Base-by-base conservation (phyloP, 345 rosid species). In the Noccaea bulbosa region DNA sequence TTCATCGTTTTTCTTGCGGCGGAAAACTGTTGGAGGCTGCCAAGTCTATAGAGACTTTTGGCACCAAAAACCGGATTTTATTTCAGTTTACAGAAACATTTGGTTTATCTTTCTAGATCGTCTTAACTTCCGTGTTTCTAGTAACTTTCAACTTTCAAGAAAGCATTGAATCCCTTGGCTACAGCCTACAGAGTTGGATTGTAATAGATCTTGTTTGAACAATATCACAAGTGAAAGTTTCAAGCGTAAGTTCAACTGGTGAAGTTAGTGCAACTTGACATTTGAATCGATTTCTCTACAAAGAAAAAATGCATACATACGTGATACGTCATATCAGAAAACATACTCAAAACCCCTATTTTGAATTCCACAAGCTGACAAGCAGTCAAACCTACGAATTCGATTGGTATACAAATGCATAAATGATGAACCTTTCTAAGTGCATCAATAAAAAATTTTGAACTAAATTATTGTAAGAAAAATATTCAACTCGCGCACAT, bases 1-100 rank as follows among this genome's bases (percentile, higher is more conserved):
- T 67, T 41, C 24, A 65, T 37, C 15, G 40, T 38, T 65, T 50
- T 65, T 11, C 34, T 48, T 61, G 30, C 7, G 7, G 44, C 44
- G 10, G 14, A 40, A n/a, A n/a, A 41, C 45, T 41, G 45, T 11
- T 11, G 45, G 16, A 27, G 30, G 30, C 4, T 56, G 32, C 62
- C 15, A 15, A 15, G 61, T 35, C 62, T 37, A 3, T 37, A 34
- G 45, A 57, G 45, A 14, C 32, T 57, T 57, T 34, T 56, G 5
- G 43, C 43, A 55, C 30, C 62, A 37, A 52, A 52, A 16, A 30
- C 7, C 3, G 44, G 14, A 44, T 43, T 56, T 30, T 49, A 9
- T n/a, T 57, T 45, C 32, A 30, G 11, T 53, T 52, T 16, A 67
- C 62, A 11, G 40, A 53, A 33, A 40, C 16, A 11, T 27, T 56